These are phyloP conservation scores for Friedmanniomyces simplex DNA, from an alignment of 495 filamentous ascomycete species.

Conservation along the genomic window DNA sequence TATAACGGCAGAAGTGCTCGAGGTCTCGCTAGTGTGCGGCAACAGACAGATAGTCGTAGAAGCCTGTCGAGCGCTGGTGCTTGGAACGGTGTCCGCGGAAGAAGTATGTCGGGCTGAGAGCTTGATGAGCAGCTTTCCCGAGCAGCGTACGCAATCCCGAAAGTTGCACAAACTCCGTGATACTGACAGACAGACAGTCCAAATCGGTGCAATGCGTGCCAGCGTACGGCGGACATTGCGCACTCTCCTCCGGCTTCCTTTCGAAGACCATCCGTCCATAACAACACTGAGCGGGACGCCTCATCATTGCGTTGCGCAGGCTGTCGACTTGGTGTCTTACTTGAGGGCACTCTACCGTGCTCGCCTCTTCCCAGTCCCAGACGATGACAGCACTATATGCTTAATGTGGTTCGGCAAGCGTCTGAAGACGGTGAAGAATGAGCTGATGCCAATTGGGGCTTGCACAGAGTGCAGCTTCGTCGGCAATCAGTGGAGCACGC, in stretches of 20 bases:
- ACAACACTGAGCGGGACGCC: neutral
- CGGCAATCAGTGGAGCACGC: neutral
- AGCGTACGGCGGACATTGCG: neutral
- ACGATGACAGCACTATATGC: neutral
- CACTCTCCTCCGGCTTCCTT: neutral
- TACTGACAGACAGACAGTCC: no score
- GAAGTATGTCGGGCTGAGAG: no score
- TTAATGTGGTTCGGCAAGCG: neutral
- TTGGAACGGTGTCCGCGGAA: no score
- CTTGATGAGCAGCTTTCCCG: no score
- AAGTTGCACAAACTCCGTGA: no score
- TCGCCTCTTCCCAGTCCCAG: neutral
- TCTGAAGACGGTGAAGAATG: no score
- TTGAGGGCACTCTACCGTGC: neutral
- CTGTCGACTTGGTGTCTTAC: neutral
- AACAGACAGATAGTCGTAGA: no score
- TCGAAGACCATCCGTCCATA: neutral
- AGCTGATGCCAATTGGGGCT: neutral
- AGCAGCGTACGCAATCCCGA: no score
- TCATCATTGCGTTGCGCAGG: neutral
- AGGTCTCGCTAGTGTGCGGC: no score
- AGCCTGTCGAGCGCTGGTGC: no score
- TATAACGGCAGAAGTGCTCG: no score
- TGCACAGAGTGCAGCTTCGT: neutral
- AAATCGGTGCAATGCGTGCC: no score